phyloP scores from a whole-genome alignment of 2,329 filamentous ascomycete species.

The Aspergillus quadricinctus region DNA sequence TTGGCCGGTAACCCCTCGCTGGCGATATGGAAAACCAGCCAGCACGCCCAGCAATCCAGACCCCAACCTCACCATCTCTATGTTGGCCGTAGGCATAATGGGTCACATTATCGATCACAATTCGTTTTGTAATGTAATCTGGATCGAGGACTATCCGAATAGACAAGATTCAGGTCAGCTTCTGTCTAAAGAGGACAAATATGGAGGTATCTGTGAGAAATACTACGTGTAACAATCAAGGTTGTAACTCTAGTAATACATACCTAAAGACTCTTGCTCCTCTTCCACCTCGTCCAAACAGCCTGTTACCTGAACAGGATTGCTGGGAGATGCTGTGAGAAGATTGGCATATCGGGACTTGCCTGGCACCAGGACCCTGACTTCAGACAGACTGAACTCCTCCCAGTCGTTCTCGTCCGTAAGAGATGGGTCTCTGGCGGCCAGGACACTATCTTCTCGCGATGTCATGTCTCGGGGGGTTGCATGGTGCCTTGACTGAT shows the following conservation, averaged over 20 bases:
- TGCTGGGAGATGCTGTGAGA: constrained; percentile 51
- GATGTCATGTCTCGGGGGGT: constrained; percentile 38
- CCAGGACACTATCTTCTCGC: constrained; percentile 44
- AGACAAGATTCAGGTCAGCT: neutral
- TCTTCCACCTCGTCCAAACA: constrained; percentile 44
- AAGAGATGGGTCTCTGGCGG: constrained; percentile 41
- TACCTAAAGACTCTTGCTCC: constrained; percentile 41
- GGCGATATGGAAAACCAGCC: constrained; percentile 60
- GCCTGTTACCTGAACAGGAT: constrained; percentile 54
- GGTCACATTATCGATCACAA: constrained; percentile 47
- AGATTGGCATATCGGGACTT: constrained; percentile 51
- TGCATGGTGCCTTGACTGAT: constrained; percentile 28
- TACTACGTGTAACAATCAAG: neutral
- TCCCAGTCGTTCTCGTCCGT: constrained; percentile 55
- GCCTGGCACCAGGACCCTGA: constrained; percentile 48
- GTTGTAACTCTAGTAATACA: constrained; percentile 10
- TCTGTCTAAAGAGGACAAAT: neutral
- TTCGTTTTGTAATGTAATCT: constrained; percentile 38
- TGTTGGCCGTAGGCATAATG: constrained; percentile 49
- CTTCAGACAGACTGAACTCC: constrained; percentile 54
- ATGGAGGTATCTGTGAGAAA: neutral
- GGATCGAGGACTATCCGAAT: constrained; percentile 32
- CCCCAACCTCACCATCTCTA: constrained; percentile 51
- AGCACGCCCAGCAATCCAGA: constrained; percentile 60
- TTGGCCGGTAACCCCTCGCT: constrained; percentile 47